Evolutionary conservation across 2,329 filamentous ascomycete genomes (phyloP), one percentile per base, ranked within the genome.

Genomic region (Arthrinium puccinioides): DNA sequence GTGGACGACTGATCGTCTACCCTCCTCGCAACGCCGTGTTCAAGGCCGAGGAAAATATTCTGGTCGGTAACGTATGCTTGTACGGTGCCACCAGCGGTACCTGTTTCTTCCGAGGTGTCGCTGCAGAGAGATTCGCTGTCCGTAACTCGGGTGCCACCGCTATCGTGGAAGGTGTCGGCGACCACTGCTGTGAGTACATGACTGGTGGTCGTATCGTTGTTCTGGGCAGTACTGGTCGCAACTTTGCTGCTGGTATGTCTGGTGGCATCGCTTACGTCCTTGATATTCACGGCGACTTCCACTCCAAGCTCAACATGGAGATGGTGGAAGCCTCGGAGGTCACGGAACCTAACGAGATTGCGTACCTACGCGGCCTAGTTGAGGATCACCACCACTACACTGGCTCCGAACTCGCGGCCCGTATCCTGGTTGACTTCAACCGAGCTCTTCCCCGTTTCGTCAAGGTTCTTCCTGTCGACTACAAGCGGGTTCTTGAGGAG

Each of bases 111-210:
- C 86, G 90, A 46, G 90, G 90, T 75, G 80, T 95, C 44, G 90
- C 90, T 55, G 90, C 90, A 28, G 90, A 97, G 71, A 86, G 90
- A 55, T 97, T 97, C 61, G 89, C 88, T 44, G 90, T 97, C 48
- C 84, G 90, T 51, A 97, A 97, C 71, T 96, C 90, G 2, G 90
- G 90, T 66, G 90, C 87, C 35, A 94, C 83, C 20, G 88, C 90
- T n/a, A 86, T 97, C 47, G 89, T 96, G 44, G 90, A 97, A 65
- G 90, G 90, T 66, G 78, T 94, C 47, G 90, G 90, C 72, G 90
- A 97, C 62, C 90, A 97, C 60, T 86, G 87, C 45, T 96, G 89
- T 59, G 90, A 97, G 72, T 97, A 97, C 76, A 97, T 97, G 90
- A 96, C 90, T 54, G 90, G 90, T 59, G 90, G 90, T 57, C 87